Conservation (phyloP, 2,329 filamentous ascomycete genomes). For the Seiridium unicorne region DNA sequence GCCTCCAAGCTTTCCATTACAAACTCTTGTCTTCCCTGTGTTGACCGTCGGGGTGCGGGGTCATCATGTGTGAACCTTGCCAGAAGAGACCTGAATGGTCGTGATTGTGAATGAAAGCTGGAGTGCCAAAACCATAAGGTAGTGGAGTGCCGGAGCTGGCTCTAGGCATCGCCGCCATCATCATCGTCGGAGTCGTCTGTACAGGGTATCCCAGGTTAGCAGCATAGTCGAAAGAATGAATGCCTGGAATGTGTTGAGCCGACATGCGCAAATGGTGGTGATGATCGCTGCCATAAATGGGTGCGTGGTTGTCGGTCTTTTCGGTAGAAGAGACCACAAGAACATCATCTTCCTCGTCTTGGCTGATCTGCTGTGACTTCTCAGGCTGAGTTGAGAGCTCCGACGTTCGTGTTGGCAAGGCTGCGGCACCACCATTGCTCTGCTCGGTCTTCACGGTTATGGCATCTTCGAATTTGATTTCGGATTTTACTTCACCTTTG, state of each 20-base stretch:
- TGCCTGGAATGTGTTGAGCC: slow-evolving; percentile 14
- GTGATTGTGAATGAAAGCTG: slow-evolving; percentile 21
- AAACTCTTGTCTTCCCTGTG: neutral
- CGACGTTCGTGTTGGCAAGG: slow-evolving; percentile 2
- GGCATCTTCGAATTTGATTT: slow-evolving; percentile 27
- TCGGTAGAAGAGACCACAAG: slow-evolving; percentile 24
- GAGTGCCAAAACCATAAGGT: slow-evolving; percentile 20
- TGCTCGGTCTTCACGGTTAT: slow-evolving; percentile 26
- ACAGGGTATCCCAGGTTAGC: slow-evolving; percentile 24
- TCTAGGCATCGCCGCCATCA: slow-evolving; percentile 11
- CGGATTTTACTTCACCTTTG: slow-evolving; percentile 32
- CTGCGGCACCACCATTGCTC: slow-evolving; percentile 13
- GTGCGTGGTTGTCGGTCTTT: slow-evolving; percentile 13
- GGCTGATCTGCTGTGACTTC: neutral
- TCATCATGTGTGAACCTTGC: slow-evolving; percentile 11
- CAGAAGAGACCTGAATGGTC: slow-evolving; percentile 22
- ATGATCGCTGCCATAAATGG: slow-evolving; percentile 11
- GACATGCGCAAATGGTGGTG: slow-evolving; percentile 13
- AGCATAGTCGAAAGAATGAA: slow-evolving; percentile 23
- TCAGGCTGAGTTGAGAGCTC: slow-evolving; percentile 6
- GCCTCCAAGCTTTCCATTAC: neutral
- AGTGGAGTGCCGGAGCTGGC: slow-evolving; percentile 11
- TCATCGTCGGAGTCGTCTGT: slow-evolving; percentile 17
- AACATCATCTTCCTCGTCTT: slow-evolving; percentile 27
- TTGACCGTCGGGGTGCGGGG: neutral